Base-by-base conservation (phyloP, 73 alveolate genomes). In the Durusdinium trenchii region DNA sequence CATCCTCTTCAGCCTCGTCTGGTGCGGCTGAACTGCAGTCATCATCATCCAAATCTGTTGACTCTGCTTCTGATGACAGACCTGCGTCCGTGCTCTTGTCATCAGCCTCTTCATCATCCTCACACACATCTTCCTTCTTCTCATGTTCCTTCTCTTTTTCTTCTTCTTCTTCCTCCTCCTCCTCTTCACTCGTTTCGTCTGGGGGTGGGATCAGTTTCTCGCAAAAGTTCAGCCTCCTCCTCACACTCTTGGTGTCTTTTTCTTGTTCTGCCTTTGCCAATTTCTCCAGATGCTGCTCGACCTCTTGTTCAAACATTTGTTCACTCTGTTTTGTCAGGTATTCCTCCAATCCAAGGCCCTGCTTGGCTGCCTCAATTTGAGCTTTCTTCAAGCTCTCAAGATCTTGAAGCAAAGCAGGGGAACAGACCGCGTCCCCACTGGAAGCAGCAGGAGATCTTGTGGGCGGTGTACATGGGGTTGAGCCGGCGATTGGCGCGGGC, bases 121-220 rank as follows among this genome's bases (percentile, higher is more conserved):
- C 94, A 38, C 51, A 75, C 76, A 42, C 91, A 35, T 81, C 91
- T 50, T 81, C 91, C 6, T 47, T 2, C 14, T 81, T 67, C 54
- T 45, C 67, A 16, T 81, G 69, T 0, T 81, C 91, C 28, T 46
- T 38, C 26, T 52, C 78, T 3, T n/a, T 42, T 14, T 52, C 94
- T 46, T 23, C 76, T 42, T 85, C 79, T 7, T 48, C 76, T 16
- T n/a, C 50, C 32, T 84, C 78, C 38, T 14, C 54, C 79, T 85
- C 57, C 5, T 57, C 57, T 1, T 51, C 71, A 26, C 52, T 38
- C 57, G 10, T 38, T 28, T 57, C 28, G 16, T 60, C 35, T 60
- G 16, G 16, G 35, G 16, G n/a, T n/a, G n/a, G n/a, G n/a, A n/a
- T n/a, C n/a, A n/a, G n/a, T n/a, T n/a, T n/a, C n/a, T n/a, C n/a